phyloP scores from a whole-genome alignment of 176 grass and related monocot species.

The Cenchrus purpureus region DNA sequence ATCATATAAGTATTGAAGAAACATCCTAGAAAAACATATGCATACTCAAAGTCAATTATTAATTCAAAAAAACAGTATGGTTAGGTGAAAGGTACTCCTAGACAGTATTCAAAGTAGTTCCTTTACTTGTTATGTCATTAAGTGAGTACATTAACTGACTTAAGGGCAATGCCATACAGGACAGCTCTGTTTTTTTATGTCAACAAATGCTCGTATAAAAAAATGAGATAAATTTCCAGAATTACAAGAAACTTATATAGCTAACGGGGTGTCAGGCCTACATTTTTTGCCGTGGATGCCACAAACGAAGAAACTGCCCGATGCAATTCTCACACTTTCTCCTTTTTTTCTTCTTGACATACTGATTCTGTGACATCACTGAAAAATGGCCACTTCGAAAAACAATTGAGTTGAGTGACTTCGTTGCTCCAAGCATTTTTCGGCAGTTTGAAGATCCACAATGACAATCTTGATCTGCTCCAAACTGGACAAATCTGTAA shows the following conservation, averaged over 20 bases:
- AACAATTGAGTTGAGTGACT: constrained; percentile 9
- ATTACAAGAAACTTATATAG: background rate
- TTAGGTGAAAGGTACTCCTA: background rate
- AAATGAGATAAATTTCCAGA: background rate
- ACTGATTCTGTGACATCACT: constrained; percentile 49
- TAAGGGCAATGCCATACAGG: background rate
- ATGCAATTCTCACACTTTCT: constrained; percentile 60
- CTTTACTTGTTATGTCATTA: background rate
- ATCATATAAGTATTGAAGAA: background rate
- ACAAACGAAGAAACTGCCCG: constrained; percentile 64
- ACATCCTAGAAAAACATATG: background rate
- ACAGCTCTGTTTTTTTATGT: background rate
- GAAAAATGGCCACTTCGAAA: constrained; percentile 42
- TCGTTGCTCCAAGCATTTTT: constrained; percentile 72
- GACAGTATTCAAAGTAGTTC: background rate
- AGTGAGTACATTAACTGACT: background rate
- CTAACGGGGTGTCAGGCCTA: constrained; percentile 8
- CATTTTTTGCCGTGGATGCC: constrained; percentile 59
- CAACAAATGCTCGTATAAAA: background rate
- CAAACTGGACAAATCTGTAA: constrained; percentile 95
- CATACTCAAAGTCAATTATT: background rate
- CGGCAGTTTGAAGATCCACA: constrained; percentile 86
- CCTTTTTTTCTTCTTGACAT: constrained; percentile 55
- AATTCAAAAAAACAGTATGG: constrained; percentile 3
- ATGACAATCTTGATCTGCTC: constrained; percentile 87